Percentiles rank a stretch among this genome's conserved stretches.
Evolutionary conservation across 148 eudicot genomes (phyloP).

Genomic region (Rhododendron ferrugineum): DNA sequence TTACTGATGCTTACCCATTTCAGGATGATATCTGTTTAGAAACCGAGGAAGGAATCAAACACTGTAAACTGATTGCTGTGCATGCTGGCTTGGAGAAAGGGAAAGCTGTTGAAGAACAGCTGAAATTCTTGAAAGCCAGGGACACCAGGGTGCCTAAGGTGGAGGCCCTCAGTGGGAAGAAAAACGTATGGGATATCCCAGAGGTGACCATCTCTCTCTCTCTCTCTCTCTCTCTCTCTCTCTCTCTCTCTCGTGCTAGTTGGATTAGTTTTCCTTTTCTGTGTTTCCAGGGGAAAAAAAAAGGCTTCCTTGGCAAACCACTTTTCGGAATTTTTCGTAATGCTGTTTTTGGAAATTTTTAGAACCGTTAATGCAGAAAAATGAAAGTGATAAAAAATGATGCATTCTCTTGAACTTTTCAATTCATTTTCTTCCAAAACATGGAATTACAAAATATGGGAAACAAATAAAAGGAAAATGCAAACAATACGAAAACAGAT

Average conservation of each 20-base stretch:
- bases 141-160: slow-evolving; percentile 71
- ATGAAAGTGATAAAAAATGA: not conserved
- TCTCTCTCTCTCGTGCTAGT: not conserved
- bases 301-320: not conserved
- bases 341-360: not conserved
- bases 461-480: not conserved
- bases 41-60: slow-evolving; percentile 58
- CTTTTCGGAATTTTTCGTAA: not conserved
- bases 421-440: not conserved
- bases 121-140: slow-evolving; percentile 50
- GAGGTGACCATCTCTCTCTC: slow-evolving; percentile 33
- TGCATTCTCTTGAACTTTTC: not conserved
- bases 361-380: not conserved
- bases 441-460: not conserved
- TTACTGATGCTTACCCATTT: not conserved
- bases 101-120: slow-evolving; percentile 59
- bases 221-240: not conserved
- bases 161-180: slow-evolving; percentile 75
- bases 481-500: not conserved
- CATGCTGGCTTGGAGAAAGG: slow-evolving; percentile 81
- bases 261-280: not conserved
- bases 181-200: slow-evolving; percentile 80
- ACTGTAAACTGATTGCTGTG: slow-evolving; percentile 67
- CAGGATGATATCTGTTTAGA: slow-evolving; percentile 67
- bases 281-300: not conserved